Evolutionary conservation across 2,329 filamentous ascomycete genomes (phyloP).

Genomic region (Colletotrichum brevisporum): DNA sequence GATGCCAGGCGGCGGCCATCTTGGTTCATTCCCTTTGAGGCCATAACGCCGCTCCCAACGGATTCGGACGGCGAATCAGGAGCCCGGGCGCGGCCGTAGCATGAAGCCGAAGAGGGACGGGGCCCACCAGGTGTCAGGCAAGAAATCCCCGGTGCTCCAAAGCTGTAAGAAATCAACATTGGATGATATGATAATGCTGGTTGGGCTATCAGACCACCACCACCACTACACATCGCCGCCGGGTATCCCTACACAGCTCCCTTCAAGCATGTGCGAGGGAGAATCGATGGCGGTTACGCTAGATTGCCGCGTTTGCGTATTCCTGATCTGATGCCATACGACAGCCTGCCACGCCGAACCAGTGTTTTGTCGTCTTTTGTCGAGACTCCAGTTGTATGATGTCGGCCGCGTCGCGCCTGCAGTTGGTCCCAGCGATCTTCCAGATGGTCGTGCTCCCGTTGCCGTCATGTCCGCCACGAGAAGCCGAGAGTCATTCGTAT

Average conservation of each 20-base stretch:
- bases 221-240: too few species aligned
- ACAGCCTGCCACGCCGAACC: not conserved
- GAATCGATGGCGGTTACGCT: not conserved
- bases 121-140: slow-evolving; percentile 33
- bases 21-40: slow-evolving; percentile 30
- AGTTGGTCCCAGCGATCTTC: slow-evolving; percentile 8
- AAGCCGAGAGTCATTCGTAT: slow-evolving; percentile 8
- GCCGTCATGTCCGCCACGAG: not conserved
- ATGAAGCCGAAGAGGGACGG: slow-evolving; percentile 29
- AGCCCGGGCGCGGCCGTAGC: slow-evolving; percentile 7
- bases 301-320: slow-evolving; percentile 20
- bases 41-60: slow-evolving; percentile 29
- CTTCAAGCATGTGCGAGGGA: slow-evolving; percentile 4
- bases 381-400: slow-evolving; percentile 14
- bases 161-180: slow-evolving; percentile 38
- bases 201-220: slow-evolving; percentile 29
- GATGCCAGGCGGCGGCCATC: slow-evolving; percentile 16
- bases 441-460: slow-evolving; percentile 1
- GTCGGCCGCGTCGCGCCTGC: not conserved
- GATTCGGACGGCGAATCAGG: slow-evolving; percentile 28
- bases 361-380: not conserved
- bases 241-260: not conserved
- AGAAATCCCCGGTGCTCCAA: slow-evolving; percentile 34
- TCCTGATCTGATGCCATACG: slow-evolving; percentile 1
- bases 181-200: slow-evolving; percentile 38